Percentiles rank a stretch among this genome's conserved stretches.
Conservation (phyloP, 2,329 filamentous ascomycete genomes). For the Bipolaris cookei region DNA sequence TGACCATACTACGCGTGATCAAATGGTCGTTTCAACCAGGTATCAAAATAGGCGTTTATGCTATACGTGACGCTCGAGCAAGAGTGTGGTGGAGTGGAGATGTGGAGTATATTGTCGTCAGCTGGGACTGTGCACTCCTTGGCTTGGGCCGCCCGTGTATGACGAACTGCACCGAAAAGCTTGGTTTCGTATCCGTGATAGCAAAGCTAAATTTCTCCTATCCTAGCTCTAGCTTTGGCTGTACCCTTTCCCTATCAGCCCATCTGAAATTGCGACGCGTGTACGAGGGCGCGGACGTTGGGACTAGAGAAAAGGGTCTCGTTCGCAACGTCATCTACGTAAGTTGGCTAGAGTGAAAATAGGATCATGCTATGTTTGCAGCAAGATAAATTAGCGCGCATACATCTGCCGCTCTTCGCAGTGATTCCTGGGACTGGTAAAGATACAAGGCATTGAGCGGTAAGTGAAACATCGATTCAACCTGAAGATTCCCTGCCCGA, state of each 20-base stretch:
- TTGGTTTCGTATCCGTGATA: neutral
- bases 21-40: neutral
- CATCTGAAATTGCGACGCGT: neutral
- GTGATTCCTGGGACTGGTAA: neutral
- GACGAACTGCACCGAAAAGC: slow-evolving; percentile 5
- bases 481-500: neutral
- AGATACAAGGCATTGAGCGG: neutral
- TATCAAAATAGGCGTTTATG: neutral
- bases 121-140: slow-evolving; percentile 7
- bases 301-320: neutral
- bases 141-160: neutral
- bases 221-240: neutral
- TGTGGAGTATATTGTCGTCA: slow-evolving; percentile 6
- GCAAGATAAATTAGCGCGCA: neutral
- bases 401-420: neutral
- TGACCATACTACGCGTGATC: neutral
- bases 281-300: neutral
- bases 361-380: neutral
- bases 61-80: neutral
- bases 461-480: neutral
- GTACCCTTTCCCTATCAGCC: neutral
- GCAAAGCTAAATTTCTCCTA: neutral
- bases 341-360: neutral
- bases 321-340: neutral
- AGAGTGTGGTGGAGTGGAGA: neutral